Evolutionary conservation across 331 rosid species (phyloP).

Genomic region (Erythrophleum ivorense): DNA sequence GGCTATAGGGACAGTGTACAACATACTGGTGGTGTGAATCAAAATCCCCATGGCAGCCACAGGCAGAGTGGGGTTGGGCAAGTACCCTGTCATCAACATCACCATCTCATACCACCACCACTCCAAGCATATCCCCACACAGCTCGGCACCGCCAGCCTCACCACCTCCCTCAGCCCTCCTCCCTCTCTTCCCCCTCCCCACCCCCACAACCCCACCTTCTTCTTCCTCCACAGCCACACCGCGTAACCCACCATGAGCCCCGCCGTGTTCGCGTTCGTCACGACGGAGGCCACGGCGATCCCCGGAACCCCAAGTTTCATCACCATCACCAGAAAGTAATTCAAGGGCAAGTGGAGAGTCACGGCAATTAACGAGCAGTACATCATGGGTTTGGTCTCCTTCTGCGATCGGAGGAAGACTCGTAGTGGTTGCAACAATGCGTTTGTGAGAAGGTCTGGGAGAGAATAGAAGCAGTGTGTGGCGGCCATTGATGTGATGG

Average conservation of each 20-base stretch:
- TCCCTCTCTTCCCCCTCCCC: conserved; percentile 32
- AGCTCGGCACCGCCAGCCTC: conserved; percentile 64
- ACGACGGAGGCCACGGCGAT: conserved; percentile 63
- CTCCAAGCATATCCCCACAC: conserved; percentile 71
- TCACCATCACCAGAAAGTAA: conserved; percentile 39
- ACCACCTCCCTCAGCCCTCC: conserved; percentile 51
- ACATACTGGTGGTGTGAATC: conserved; percentile 69
- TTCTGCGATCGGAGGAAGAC: conserved; percentile 59
- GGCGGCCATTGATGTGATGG: conserved; percentile 44
- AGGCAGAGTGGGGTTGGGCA: conserved; percentile 55
- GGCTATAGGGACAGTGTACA: conserved; percentile 73
- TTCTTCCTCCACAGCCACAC: conserved; percentile 51
- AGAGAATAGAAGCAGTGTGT: conserved; percentile 61
- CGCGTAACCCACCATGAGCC: conserved; percentile 51
- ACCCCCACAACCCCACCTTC: conserved; percentile 42
- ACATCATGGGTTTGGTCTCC: conserved; percentile 67
- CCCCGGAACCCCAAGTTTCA: conserved; percentile 57
- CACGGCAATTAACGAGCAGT: conserved; percentile 56
- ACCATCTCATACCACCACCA: conserved; percentile 87
- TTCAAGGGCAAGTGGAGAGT: conserved; percentile 57
- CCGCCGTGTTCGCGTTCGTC: conserved; percentile 55
- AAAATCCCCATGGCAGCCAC: conserved; percentile 71
- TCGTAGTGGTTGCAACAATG: conserved; percentile 56
- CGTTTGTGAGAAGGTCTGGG: conserved; percentile 58
- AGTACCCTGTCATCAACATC: conserved; percentile 63